These are phyloP conservation scores for Tetracladium maxilliforme DNA, from an alignment of 2,329 filamentous ascomycete species.

Conservation along the genomic window DNA sequence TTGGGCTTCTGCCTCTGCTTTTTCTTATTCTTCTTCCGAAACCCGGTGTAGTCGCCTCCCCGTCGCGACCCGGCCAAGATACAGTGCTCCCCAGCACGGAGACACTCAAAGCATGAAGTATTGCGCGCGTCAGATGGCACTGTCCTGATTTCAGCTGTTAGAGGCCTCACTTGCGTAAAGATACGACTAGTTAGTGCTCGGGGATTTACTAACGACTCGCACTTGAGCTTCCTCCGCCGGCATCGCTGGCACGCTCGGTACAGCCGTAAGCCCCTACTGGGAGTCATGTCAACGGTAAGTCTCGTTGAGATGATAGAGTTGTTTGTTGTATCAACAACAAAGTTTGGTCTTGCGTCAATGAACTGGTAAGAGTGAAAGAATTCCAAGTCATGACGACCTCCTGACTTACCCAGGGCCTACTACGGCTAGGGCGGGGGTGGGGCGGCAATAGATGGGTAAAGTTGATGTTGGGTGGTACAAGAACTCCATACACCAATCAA, in stretches of 20 bases:
- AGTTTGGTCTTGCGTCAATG: too few relatives aligned
- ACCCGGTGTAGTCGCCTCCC: constrained; percentile 2
- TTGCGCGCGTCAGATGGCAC: background rate
- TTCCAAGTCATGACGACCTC: too few relatives aligned
- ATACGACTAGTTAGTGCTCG: background rate
- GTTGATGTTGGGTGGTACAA: too few relatives aligned
- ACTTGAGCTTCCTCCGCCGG: constrained; percentile 2
- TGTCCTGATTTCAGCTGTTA: constrained; percentile 1
- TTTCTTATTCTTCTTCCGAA: constrained; percentile 1
- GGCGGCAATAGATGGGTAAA: too few relatives aligned
- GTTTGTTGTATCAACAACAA: too few relatives aligned
- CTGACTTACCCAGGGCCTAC: too few relatives aligned
- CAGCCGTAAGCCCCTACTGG: constrained; percentile 1
- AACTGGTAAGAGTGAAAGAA: too few relatives aligned
- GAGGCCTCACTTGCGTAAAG: background rate
- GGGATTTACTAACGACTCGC: constrained; percentile 1
- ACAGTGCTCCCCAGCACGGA: constrained; percentile 1
- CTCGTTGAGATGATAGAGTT: constrained; percentile 1
- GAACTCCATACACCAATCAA: too few relatives aligned
- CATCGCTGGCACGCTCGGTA: constrained; percentile 4
- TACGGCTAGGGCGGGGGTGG: too few relatives aligned
- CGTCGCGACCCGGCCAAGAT: constrained; percentile 1
- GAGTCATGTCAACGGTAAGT: background rate
- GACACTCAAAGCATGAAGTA: constrained; percentile 1
- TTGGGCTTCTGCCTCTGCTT: constrained; percentile 1